Evolutionary conservation across 352 stramenopile genomes (phyloP).

Genomic region (Phytophthora lateralis): DNA sequence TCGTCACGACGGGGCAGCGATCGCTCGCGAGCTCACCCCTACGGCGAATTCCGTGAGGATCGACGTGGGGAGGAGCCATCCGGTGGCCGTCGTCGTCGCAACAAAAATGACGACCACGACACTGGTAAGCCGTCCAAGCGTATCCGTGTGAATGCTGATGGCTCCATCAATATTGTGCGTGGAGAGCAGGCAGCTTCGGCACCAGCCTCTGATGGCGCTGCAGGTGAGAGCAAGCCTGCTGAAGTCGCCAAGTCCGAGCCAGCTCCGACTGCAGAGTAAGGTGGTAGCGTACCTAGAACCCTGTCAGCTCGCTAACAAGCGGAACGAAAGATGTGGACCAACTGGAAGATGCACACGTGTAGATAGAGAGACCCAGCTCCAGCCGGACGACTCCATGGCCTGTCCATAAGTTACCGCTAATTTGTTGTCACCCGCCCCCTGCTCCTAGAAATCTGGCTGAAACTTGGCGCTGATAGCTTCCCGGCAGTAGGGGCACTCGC

Average conservation of each 20-base stretch:
- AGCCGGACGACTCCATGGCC: slow-evolving; percentile 4
- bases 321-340: slow-evolving; percentile 18
- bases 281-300: slow-evolving; percentile 3
- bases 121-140: slow-evolving; percentile 57
- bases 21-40: slow-evolving; percentile 46
- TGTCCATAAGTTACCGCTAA: slow-evolving; percentile 32
- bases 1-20: slow-evolving; percentile 32
- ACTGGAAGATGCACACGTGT: slow-evolving; percentile 12
- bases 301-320: slow-evolving; percentile 11
- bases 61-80: slow-evolving; percentile 35
- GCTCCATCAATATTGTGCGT: slow-evolving; percentile 68
- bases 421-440: slow-evolving; percentile 14
- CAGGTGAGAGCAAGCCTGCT: slow-evolving; percentile 16
- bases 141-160: slow-evolving; percentile 65
- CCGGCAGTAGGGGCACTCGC: slow-evolving; percentile 90
- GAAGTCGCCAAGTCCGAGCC: slow-evolving; percentile 25
- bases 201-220: slow-evolving; percentile 1
- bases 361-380: slow-evolving; percentile 15
- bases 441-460: slow-evolving; percentile 31
- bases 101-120: slow-evolving; percentile 33
- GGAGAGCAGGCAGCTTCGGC: slow-evolving; percentile 8
- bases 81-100: slow-evolving; percentile 22
- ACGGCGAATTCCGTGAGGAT: slow-evolving; percentile 42
- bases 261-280: slow-evolving; percentile 28
- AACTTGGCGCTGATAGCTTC: slow-evolving; percentile 87